Conservation (phyloP, 768 basidiomycete genomes). For the Hydnomerulius pinastri region DNA sequence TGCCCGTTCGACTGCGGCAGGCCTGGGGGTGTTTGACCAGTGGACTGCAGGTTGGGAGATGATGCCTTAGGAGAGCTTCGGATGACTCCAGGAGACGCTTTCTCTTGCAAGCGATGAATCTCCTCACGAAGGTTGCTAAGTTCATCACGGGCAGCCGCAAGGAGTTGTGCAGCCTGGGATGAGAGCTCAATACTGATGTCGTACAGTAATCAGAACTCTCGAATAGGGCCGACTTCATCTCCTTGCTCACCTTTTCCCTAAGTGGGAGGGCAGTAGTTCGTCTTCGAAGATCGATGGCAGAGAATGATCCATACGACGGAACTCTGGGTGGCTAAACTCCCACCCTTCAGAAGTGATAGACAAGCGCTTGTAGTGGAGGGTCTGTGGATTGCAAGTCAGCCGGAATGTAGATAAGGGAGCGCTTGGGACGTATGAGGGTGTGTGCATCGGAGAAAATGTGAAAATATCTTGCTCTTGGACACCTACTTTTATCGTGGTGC, state of each 20-base stretch:
- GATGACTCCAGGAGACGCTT: not conserved
- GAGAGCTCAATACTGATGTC: not conserved
- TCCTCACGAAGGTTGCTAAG: not conserved
- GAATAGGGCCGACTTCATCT: too few relatives aligned
- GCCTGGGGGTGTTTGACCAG: not conserved
- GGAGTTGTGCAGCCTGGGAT: not conserved
- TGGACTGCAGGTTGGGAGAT: not conserved
- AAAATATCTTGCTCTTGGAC: not conserved
- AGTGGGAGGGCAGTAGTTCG: not conserved
- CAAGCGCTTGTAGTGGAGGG: not conserved
- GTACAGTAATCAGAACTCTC: not conserved
- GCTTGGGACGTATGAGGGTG: not conserved
- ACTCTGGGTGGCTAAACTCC: slow-evolving; percentile 1
- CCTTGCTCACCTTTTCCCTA: not conserved
- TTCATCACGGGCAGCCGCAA: slow-evolving; percentile 2
- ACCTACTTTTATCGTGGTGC: slow-evolving; percentile 1
- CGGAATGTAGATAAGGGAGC: not conserved
- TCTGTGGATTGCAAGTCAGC: not conserved
- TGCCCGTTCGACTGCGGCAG: not conserved
- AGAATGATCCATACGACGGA: not conserved
- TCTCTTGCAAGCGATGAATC: not conserved
- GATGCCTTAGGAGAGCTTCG: not conserved
- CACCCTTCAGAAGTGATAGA: slow-evolving; percentile 6
- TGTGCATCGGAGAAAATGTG: too few relatives aligned
- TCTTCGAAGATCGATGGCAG: not conserved